Evolutionary conservation across 2,329 filamentous ascomycete species (phyloP).

Genomic region (Metarhizium guizhouense): DNA sequence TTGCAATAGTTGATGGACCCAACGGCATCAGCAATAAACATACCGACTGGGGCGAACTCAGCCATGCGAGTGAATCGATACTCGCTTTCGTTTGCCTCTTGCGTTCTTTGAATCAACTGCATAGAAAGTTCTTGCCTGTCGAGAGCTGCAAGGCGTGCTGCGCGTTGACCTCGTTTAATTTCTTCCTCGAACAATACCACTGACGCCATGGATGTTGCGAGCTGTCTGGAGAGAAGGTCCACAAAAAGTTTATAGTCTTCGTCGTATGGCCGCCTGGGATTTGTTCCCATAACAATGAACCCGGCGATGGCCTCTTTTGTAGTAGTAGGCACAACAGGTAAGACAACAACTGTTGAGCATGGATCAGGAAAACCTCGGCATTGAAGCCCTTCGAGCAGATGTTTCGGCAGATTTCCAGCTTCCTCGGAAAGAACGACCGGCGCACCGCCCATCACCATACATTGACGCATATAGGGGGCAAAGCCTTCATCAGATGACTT

Average conservation of each 20-base stretch:
- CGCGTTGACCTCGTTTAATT: constrained; percentile 63
- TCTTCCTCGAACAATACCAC: constrained; percentile 80
- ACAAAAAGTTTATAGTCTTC: constrained; percentile 74
- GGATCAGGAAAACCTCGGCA: constrained; percentile 65
- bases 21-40: constrained; percentile 69
- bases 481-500: constrained; percentile 63
- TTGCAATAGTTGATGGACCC: constrained; percentile 74
- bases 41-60: constrained; percentile 73
- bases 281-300: constrained; percentile 71
- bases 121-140: constrained; percentile 71
- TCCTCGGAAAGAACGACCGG: constrained; percentile 62
- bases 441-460: constrained; percentile 55
- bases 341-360: constrained; percentile 62
- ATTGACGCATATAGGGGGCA: constrained; percentile 65
- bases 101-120: constrained; percentile 58
- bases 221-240: constrained; percentile 62
- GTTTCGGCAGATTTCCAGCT: constrained; percentile 53
- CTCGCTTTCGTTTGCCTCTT: constrained; percentile 58
- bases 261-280: constrained; percentile 70
- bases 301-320: constrained; percentile 63
- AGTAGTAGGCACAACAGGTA: constrained; percentile 69
- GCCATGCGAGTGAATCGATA: constrained; percentile 78
- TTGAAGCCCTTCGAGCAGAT: constrained; percentile 57
- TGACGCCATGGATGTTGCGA: constrained; percentile 72
- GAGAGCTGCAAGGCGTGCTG: constrained; percentile 64